phyloP scores from a whole-genome alignment of 805 yeast species.

The Sugiyamaella qingdaonensis region DNA sequence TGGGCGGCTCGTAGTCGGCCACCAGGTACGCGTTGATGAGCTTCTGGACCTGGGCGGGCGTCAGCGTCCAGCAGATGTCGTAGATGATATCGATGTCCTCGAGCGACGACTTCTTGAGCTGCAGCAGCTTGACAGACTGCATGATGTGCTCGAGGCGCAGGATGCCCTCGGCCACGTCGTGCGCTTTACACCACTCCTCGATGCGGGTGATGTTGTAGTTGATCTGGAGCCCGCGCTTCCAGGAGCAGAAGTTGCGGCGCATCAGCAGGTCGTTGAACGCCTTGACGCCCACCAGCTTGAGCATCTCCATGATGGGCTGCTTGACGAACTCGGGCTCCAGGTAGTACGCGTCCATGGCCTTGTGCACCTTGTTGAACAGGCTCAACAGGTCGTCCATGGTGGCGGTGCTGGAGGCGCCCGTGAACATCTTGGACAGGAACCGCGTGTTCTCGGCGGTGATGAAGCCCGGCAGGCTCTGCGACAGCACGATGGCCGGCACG shows the following conservation, averaged over 20 bases:
- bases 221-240: constrained; percentile 97
- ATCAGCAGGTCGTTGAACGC: constrained; percentile 93
- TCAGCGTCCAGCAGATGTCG: constrained; percentile 90
- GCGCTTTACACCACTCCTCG: constrained; percentile 98
- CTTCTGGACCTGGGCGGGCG: constrained; percentile 94
- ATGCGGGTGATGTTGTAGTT: constrained; percentile 93
- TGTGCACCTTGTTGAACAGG: constrained; percentile 82
- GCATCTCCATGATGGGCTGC: constrained; percentile 76
- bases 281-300: constrained; percentile 82
- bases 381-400: constrained; percentile 94
- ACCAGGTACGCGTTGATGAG: constrained; percentile 81
- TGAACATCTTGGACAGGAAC: constrained; percentile 77
- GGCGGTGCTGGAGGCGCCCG: constrained; percentile 56
- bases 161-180: constrained; percentile 83
- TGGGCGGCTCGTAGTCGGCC: constrained; percentile 93
- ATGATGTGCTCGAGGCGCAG: constrained; percentile 78
- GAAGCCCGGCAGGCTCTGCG: constrained; percentile 95
- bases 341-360: constrained; percentile 89
- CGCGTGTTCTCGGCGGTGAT: constrained; percentile 80
- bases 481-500: constrained; percentile 88
- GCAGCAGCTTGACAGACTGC: constrained; percentile 90
- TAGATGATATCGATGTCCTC: constrained; percentile 89
- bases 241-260: constrained; percentile 89
- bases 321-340: constrained; percentile 80
- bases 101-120: constrained; percentile 80